Evolutionary conservation across 1,284 basidiomycete species (phyloP), one percentile per base, ranked within the genome.

Genomic region (Wallemia hederae): DNA sequence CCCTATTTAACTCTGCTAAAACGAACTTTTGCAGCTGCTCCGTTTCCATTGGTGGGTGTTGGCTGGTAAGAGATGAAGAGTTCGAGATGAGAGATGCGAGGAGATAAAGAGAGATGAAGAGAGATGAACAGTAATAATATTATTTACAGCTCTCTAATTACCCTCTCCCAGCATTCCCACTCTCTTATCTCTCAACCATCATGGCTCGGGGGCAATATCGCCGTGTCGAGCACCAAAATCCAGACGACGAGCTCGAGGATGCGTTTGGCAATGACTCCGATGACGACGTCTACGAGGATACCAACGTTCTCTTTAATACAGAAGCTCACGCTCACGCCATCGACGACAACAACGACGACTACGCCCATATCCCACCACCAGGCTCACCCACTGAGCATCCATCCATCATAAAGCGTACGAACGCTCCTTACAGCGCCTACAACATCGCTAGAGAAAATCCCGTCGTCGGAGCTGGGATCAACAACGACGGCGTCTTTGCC

Each of bases 401-500:
- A 15, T 17, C 11, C 22, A 49, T 49, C 11, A 49, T 49, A 49
- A 49, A 49, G 19, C 39, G 39, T 11, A 49, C 39, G 22, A 49
- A 49, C 39, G 39, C 39, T 49, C 39, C 39, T 49, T 49, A 14
- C 25, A 60, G 5, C 56, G 59, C 24, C 24, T 25, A 27, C 25
- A 19, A 55, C 2, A 49, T 14, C 22, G 25, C 27, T 61, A 64
- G 11, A 59, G 67, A 55, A 3, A 9, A 27, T 19, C 19, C 34
- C 61, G 28, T 33, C 39, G n/a, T 22, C 5, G 89, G 85, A 19
- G 83, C 86, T 1, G 89, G 89, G 0, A 77, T 76, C 9, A 80
- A 85, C 56, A 90, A 92, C 66, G 90, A 94, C 66, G 92, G 92
- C 15, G 91, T 99, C 2, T 99, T 97, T 70, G 82, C 85, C 56